These are phyloP conservation scores for Benincasa hispida DNA, from an alignment of 306 rosid genomes.

Conservation along the genomic window DNA sequence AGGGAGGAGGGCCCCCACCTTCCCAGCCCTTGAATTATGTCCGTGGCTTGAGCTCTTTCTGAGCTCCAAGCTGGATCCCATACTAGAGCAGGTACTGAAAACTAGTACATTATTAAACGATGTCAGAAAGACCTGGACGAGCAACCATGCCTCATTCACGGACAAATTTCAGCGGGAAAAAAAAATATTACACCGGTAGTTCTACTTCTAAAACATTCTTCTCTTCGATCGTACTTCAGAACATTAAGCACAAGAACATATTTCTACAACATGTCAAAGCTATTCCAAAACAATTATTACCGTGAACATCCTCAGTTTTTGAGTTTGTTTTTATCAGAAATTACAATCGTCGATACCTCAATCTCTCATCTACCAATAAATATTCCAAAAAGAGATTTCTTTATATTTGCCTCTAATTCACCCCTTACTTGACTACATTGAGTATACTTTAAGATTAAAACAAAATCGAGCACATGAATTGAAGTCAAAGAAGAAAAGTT, in stretches of 20 bases:
- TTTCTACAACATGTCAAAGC: not conserved
- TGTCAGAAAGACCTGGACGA: not conserved
- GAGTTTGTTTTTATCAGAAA: not conserved
- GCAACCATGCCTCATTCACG: not conserved
- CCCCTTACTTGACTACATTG: not conserved
- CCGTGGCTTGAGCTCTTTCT: conserved; percentile 30
- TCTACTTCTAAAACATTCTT: conserved; percentile 8
- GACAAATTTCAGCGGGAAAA: conserved; percentile 8
- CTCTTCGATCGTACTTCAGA: not conserved
- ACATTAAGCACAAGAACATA: not conserved
- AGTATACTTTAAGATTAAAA: not conserved
- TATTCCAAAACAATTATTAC: not conserved
- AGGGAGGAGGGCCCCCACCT: conserved; percentile 22
- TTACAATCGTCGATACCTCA: not conserved
- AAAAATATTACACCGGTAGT: conserved; percentile 14
- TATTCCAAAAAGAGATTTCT: not conserved
- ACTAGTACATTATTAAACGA: conserved; percentile 10
- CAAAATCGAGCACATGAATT: not conserved
- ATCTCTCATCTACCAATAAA: not conserved
- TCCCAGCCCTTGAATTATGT: conserved; percentile 23
- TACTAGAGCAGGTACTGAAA: conserved; percentile 27
- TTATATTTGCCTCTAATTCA: not conserved
- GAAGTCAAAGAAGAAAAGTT: not conserved
- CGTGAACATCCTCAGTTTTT: not conserved
- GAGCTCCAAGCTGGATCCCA: conserved; percentile 36